A percentile compares a stretch with the other conserved stretches of the same genome.
These are phyloP conservation scores for Rubroshorea leprosula DNA, from an alignment of 345 rosid genomes.

Conservation along the genomic window DNA sequence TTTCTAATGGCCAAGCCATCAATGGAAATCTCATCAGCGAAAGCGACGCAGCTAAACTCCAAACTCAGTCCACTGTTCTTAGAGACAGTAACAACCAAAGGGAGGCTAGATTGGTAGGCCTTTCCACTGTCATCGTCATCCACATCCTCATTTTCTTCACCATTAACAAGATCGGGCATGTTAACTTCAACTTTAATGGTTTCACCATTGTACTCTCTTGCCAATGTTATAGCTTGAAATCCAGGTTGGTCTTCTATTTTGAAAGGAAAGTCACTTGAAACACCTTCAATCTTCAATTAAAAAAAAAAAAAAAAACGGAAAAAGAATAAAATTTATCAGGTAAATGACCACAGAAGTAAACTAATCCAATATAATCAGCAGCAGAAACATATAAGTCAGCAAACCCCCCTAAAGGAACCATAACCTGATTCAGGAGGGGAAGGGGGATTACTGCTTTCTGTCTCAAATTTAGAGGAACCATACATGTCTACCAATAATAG, in stretches of 20 bases:
- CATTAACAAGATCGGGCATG: slow-evolving; percentile 81
- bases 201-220: slow-evolving; percentile 69
- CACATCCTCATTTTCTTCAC: slow-evolving; percentile 33
- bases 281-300: slow-evolving; percentile 41
- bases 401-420: no score
- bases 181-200: slow-evolving; percentile 63
- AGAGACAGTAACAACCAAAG: slow-evolving; percentile 57
- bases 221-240: slow-evolving; percentile 44
- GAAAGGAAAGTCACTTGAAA: slow-evolving; percentile 68
- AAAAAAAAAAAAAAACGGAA: background rate
- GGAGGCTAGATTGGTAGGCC: slow-evolving; percentile 49
- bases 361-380: no score
- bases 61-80: slow-evolving; percentile 53
- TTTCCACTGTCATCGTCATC: slow-evolving; percentile 38
- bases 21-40: slow-evolving; percentile 53
- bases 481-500: no score
- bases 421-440: no score
- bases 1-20: slow-evolving; percentile 54
- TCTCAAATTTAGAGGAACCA: no score
- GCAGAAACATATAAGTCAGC: no score
- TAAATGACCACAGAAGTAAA: no score
- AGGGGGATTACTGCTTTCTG: no score
- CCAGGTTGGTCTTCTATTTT: slow-evolving; percentile 72
- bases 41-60: slow-evolving; percentile 67
- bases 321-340: no score